These are phyloP conservation scores for Mycena floridula DNA, from an alignment of 768 basidiomycete species.

Conservation along the genomic window DNA sequence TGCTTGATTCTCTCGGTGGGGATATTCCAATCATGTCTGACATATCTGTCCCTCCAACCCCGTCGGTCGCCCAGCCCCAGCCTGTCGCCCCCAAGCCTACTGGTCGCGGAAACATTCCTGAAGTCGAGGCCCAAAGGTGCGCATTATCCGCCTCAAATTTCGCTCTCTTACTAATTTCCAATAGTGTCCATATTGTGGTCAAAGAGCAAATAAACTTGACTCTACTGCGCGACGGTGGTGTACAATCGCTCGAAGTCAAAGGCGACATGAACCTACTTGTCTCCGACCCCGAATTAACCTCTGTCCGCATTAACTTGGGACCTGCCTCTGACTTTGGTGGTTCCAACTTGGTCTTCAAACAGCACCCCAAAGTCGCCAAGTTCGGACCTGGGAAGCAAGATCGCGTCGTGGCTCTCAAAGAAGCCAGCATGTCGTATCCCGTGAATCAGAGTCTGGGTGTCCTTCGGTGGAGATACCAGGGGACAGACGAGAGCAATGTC, in stretches of 20 bases:
- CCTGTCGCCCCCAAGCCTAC: conserved; percentile 27
- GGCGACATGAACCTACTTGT: conserved; percentile 94
- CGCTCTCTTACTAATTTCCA: neutral
- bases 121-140: conserved; percentile 74
- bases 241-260: conserved; percentile 85
- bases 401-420: conserved; percentile 75
- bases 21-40: conserved; percentile 52
- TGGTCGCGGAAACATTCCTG: conserved; percentile 61
- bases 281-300: conserved; percentile 64
- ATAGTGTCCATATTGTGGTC: conserved; percentile 79
- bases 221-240: conserved; percentile 84
- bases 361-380: conserved; percentile 92
- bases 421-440: conserved; percentile 77
- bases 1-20: conserved; percentile 83
- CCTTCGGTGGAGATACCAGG: conserved; percentile 87
- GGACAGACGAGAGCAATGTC: conserved; percentile 87
- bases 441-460: conserved; percentile 83
- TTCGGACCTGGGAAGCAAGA: conserved; percentile 57
- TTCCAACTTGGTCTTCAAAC: conserved; percentile 85
- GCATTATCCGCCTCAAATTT: conserved; percentile 3
- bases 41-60: conserved; percentile 34
- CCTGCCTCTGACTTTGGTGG: conserved; percentile 53
- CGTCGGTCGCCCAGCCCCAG: conserved; percentile 14
- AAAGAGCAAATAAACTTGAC: conserved; percentile 79
- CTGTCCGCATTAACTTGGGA: conserved; percentile 63